These are phyloP conservation scores for Metschnikowia sp. DNA, from an alignment of 805 yeast species.

Conservation along the genomic window DNA sequence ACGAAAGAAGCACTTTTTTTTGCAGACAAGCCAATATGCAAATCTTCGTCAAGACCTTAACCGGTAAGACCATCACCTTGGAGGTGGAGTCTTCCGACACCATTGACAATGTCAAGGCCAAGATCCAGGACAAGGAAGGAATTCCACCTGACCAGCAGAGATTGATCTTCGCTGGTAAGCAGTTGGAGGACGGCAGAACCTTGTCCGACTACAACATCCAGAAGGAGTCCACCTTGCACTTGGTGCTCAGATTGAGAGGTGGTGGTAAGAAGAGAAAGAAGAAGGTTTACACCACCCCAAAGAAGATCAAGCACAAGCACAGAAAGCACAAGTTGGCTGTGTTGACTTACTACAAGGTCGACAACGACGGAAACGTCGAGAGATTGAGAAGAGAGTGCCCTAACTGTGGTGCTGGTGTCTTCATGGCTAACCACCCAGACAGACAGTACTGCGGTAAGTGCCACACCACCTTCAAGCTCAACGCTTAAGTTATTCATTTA, in stretches of 20 bases:
- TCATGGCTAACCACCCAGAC: slow-evolving; percentile 98
- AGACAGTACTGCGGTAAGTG: slow-evolving; percentile 99
- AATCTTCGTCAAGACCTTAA: slow-evolving; percentile 98
- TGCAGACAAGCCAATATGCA: slow-evolving; percentile 59
- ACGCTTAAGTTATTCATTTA: slow-evolving; percentile 18
- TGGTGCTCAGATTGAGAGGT: slow-evolving; percentile 96
- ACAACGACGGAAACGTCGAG: slow-evolving; percentile 96
- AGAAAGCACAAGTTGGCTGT: slow-evolving; percentile 99
- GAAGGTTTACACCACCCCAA: slow-evolving; percentile 99
- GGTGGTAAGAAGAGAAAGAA: slow-evolving; percentile 96
- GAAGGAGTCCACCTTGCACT: slow-evolving; percentile 97
- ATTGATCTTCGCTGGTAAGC: slow-evolving; percentile 99
- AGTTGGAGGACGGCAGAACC: slow-evolving; percentile 98
- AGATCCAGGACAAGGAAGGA: slow-evolving; percentile 99
- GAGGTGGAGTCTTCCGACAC: slow-evolving; percentile 99
- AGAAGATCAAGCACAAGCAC: slow-evolving; percentile 99
- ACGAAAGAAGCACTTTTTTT: slow-evolving; percentile 47
- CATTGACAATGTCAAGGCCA: slow-evolving; percentile 97
- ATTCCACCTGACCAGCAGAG: slow-evolving; percentile 99
- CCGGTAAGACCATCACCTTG: slow-evolving; percentile 98
- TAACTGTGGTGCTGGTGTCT: slow-evolving; percentile 97
- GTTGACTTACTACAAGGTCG: slow-evolving; percentile 98
- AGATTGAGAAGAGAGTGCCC: slow-evolving; percentile 98
- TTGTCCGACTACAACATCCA: slow-evolving; percentile 99
- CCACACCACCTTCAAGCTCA: slow-evolving; percentile 81